Evolutionary conservation across 2,329 filamentous ascomycete species (phyloP), one percentile per base, ranked within the genome.

Genomic region (Aureobasidium sp.): DNA sequence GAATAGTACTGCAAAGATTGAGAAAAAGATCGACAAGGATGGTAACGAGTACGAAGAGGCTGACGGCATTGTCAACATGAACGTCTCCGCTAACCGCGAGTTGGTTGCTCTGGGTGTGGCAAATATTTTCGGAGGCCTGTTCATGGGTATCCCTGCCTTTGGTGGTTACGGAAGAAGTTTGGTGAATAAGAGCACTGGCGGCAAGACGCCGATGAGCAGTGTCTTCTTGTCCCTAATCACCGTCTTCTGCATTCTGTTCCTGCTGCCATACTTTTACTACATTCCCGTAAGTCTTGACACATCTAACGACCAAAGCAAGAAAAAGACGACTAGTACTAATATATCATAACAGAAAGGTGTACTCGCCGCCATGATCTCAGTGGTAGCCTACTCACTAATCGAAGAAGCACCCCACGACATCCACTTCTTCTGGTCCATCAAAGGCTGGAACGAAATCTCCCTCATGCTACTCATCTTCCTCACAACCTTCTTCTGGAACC

Each of bases 81-180:
- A 89, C 58, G 80, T 97, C 45, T 96, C 91, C 71, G 85, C 94
- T 1, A 99, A 99, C 72, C 83, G 94, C 51, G 94, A 99, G 73
- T 85, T 99, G 66, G 90, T 97, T 54, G 93, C 94, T 0, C 80
- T 99, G 0, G 94, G 94, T 1, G 82, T 90, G 6, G 91, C 93
- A 13, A 99, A 99, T 74, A 78, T 97, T n/a, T 77, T 96, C 3
- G 92, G 92, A 9, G 89, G 91, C 2, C 89, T 91, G 70, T 97
- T 97, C 76, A 91, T 93, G 86, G 87, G 90, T 25, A 80, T 99
- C 27, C 94, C 94, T 7, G 90, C 91, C 0, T 99, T 99, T 79
- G 94, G 94, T 21, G 94, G 94, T 9, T 99, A 99, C 71, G 94
- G 92, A 10, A 82, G 94, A 71, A 97, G 91, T 75, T 97, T 97